phyloP scores from a whole-genome alignment of 2,329 filamentous ascomycete genomes.

The Leptographium flavum region DNA sequence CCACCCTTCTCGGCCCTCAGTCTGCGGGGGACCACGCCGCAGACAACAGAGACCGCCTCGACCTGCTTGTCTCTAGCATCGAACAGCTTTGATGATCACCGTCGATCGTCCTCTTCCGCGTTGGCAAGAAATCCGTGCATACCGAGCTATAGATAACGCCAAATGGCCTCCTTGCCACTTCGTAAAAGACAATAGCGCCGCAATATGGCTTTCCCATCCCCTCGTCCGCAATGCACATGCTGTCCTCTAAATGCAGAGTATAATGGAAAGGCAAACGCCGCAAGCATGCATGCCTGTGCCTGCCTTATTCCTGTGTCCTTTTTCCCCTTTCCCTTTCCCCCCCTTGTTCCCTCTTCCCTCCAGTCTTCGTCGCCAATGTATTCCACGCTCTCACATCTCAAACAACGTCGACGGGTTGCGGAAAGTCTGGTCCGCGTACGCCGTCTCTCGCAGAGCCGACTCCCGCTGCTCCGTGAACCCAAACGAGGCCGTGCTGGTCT shows the following conservation, averaged over 20 bases:
- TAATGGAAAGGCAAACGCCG: not conserved
- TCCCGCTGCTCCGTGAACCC: conserved; percentile 7
- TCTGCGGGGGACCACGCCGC: too few relatives aligned
- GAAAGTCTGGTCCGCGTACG: conserved; percentile 3
- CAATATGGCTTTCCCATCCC: not conserved
- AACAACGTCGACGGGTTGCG: conserved; percentile 4
- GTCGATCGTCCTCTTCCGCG: not conserved
- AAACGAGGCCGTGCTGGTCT: conserved; percentile 6
- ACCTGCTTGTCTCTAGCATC: conserved; percentile 39
- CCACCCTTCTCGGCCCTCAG: conserved; percentile 22
- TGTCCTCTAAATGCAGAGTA: conserved; percentile 1
- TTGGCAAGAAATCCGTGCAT: not conserved
- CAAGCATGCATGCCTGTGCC: conserved; percentile 2
- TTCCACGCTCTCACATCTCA: conserved; percentile 4
- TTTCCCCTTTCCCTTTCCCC: not conserved
- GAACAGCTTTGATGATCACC: conserved; percentile 36
- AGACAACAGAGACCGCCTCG: conserved; percentile 27
- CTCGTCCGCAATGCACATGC: not conserved
- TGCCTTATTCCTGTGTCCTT: not conserved
- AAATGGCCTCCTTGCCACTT: not conserved
- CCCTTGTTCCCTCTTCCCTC: not conserved
- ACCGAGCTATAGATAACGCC: not conserved
- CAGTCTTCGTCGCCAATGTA: not conserved
- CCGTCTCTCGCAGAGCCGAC: conserved; percentile 1
- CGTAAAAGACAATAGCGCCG: not conserved